Base-by-base conservation (phyloP, 1,284 basidiomycete species). In the Ustilago curta region DNA sequence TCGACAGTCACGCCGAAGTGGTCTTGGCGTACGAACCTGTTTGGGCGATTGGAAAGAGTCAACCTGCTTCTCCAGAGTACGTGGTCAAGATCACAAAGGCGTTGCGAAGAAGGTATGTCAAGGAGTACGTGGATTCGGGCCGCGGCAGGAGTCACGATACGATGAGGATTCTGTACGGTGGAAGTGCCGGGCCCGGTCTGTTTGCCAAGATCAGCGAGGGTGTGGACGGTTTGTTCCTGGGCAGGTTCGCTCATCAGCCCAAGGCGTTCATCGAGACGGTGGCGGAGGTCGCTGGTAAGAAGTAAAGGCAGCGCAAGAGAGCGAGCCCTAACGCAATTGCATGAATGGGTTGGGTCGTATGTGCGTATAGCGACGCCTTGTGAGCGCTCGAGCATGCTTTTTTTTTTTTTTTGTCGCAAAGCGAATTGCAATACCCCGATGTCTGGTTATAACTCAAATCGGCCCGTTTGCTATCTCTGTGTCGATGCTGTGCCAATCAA, bases 21-120 rank as follows among this genome's bases (percentile, higher is more conserved):
- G 70, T 83, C 1, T 44, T 83, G 40, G 81, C 81, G 0, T 83
- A 82, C 57, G 81, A 83, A 56, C 81, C 81, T 0, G 81, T 83
- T 12, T 83, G 81, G 81, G 81, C 81, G 3, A 83, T 83, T 16
- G 81, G 81, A 8, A 72, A 70, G 35, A 43, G 57, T 23, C 50
- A 83, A 44, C 81, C 81, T 3, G 81, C 81, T 1, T 63, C 66
- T 18, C 61, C 81, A 27, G 74, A 73, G 25, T 77, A 83, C 55
- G 80, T 83, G 4, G 79, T 83, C 48, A 72, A 69, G 16, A 77
- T 83, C 32, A 81, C 80, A 43, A 70, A 76, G 55, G 70, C 71
- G n/a, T 55, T 83, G 40, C 59, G 81, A 9, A 40, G 39, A 19
- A 67, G 67, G 23, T 64, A 67, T 29, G 61, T 58, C 55, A 68